Percentiles rank a stretch among this genome's conserved stretches.
These are phyloP conservation scores for Sicyos baderoa DNA, from an alignment of 306 rosid species.

Conservation along the genomic window DNA sequence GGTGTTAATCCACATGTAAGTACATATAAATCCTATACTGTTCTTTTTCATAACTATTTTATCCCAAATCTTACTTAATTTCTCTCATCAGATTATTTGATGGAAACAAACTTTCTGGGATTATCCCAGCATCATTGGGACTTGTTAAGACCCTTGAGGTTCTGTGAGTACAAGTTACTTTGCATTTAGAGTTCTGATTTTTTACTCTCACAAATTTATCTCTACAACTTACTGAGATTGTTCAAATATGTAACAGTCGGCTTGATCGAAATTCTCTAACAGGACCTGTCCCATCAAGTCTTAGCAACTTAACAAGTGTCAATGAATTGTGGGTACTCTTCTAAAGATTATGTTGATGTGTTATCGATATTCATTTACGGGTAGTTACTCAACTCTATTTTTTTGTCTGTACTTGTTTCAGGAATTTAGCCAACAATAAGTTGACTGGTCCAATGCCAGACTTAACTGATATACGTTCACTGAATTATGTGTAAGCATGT, in stretches of 20 bases:
- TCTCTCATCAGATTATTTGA: constrained; percentile 56
- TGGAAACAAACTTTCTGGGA: constrained; percentile 56
- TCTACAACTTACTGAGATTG: constrained; percentile 12
- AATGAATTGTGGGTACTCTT: constrained; percentile 62
- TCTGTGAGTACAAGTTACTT: constrained; percentile 64
- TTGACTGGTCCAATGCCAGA: constrained; percentile 64
- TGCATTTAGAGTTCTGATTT: neutral
- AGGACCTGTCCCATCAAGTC: constrained; percentile 60
- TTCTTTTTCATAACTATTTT: neutral
- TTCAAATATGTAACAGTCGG: constrained; percentile 54
- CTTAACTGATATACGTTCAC: constrained; percentile 52
- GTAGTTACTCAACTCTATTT: constrained; percentile 4
- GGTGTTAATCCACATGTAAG: constrained; percentile 84
- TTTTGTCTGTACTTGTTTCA: constrained; percentile 30
- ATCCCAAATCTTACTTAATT: neutral
- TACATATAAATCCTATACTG: constrained; percentile 12
- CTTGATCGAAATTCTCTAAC: constrained; percentile 72
- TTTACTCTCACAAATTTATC: neutral
- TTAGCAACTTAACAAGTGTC: constrained; percentile 53
- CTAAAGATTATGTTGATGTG: neutral
- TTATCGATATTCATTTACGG: neutral
- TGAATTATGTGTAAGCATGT: constrained; percentile 65
- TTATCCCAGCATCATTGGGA: constrained; percentile 60
- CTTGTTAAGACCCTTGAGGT: constrained; percentile 76
- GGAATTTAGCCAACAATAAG: constrained; percentile 61